Conservation (phyloP, 805 yeast species). For the Pichia pseudocactophila region DNA sequence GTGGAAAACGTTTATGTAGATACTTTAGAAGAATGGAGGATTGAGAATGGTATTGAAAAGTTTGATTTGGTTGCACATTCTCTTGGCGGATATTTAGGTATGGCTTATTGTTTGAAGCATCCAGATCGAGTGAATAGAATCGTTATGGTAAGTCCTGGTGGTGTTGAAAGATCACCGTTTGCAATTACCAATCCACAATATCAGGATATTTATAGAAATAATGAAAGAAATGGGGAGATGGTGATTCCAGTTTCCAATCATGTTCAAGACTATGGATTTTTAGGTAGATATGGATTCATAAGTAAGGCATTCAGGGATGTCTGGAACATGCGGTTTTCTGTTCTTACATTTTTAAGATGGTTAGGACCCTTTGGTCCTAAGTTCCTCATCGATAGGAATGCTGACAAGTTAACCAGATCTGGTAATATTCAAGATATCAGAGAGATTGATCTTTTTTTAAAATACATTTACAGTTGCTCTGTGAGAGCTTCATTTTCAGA, state of each 20-base stretch:
- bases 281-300: constrained; percentile 39
- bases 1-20: constrained; percentile 50
- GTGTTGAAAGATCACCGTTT: constrained; percentile 61
- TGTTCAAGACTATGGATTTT: constrained; percentile 36
- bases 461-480: constrained; percentile 27
- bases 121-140: constrained; percentile 47
- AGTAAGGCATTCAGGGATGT: constrained; percentile 27
- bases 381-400: constrained; percentile 21
- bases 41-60: constrained; percentile 35
- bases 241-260: constrained; percentile 30
- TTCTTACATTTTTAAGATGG: constrained; percentile 40
- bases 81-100: constrained; percentile 60
- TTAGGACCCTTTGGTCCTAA: constrained; percentile 32
- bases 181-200: constrained; percentile 40
- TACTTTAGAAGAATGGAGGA: constrained; percentile 61
- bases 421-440: constrained; percentile 16
- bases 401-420: constrained; percentile 23
- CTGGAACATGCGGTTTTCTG: constrained; percentile 36
- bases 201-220: constrained; percentile 4
- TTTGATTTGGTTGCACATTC: constrained; percentile 70
- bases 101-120: constrained; percentile 50
- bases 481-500: constrained; percentile 28
- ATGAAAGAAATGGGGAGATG: constrained; percentile 5
- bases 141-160: constrained; percentile 66
- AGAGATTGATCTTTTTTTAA: constrained; percentile 25